Evolutionary conservation across 768 basidiomycete genomes (phyloP), one percentile per base, ranked within the genome.

Genomic region (Tubosaeta sp.): DNA sequence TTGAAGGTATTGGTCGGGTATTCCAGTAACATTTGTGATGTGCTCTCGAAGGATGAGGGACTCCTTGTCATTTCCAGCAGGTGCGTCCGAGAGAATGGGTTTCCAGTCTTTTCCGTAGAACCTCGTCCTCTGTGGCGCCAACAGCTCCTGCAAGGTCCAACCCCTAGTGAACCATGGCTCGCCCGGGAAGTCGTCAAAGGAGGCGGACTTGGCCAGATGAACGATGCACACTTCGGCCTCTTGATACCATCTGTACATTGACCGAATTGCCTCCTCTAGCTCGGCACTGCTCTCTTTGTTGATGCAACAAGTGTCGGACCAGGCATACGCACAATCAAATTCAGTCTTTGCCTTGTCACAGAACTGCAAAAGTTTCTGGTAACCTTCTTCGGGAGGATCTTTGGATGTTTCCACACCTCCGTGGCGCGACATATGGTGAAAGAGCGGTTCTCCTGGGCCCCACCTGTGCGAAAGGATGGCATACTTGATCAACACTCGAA

Each of bases 171-270:
- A 62, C 65, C 64, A 66, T 16, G 49, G 48, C 19, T 55, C 65
- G 16, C 13, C 44, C 18, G 24, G 27, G n/a, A 55, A 57, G 38
- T 59, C 56, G 5, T 30, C 36, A 10, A 51, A 21, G 18, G 53
- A 27, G 21, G 16, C 44, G 16, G 61, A 51, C 27, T 49, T 6
- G 12, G 59, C 50, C 3, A 67, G 47, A 46, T 65, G 57, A 11
- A 56, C 59, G 44, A 63, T 49, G 44, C 65, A 66, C 10, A 66
- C 47, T 6, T 55, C 35, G 16, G 66, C 54, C 9, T 50, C 52
- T 2, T 51, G 53, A 38, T 66, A 66, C 66, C 64, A 66, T 11
- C 51, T 35, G 44, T 63, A 67, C 65, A 67, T 67, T 0, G 65
- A 61, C 6, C 56, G 59, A 44, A 68, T 65, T 31, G 64, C 62